These are phyloP conservation scores for Penicillium sp. DNA, from an alignment of 2,329 filamentous ascomycete genomes.

Conservation along the genomic window DNA sequence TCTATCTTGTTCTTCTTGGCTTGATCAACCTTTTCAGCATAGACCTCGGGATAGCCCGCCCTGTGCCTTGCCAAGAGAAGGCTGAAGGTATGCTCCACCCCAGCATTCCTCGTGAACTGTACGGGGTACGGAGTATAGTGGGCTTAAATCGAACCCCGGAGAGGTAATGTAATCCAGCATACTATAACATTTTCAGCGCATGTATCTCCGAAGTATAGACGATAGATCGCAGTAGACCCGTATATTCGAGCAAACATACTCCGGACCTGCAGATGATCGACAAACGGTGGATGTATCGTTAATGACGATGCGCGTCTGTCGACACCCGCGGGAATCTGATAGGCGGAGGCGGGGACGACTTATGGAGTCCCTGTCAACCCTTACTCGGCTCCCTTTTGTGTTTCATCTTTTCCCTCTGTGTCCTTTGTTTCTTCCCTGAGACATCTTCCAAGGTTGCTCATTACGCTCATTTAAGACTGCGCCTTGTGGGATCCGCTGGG, in stretches of 20 bases:
- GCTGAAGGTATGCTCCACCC: too few species aligned
- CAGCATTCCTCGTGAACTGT: too few species aligned
- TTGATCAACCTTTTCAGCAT: too few species aligned
- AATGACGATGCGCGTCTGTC: slow-evolving; percentile 24
- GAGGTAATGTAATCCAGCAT: too few species aligned
- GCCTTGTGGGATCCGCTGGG: not conserved
- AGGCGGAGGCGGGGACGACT: slow-evolving; percentile 12
- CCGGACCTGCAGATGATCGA: slow-evolving; percentile 14
- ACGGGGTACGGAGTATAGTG: too few species aligned
- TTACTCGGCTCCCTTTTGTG: slow-evolving; percentile 17
- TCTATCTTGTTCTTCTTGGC: too few species aligned
- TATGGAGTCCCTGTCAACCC: slow-evolving; percentile 19
- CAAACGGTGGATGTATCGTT: slow-evolving; percentile 23
- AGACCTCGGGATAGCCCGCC: too few species aligned
- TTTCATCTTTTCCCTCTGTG: slow-evolving; percentile 14
- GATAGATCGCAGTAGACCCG: not conserved
- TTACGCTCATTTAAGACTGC: not conserved
- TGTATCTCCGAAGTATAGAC: too few species aligned
- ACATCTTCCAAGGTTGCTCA: not conserved
- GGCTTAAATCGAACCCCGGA: too few species aligned
- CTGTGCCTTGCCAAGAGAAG: too few species aligned
- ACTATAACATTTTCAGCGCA: too few species aligned
- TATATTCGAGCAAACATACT: not conserved
- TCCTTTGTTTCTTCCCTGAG: not conserved
- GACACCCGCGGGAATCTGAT: slow-evolving; percentile 20